phyloP scores from a whole-genome alignment of 768 basidiomycete species.

The Sutorius australiensis region DNA sequence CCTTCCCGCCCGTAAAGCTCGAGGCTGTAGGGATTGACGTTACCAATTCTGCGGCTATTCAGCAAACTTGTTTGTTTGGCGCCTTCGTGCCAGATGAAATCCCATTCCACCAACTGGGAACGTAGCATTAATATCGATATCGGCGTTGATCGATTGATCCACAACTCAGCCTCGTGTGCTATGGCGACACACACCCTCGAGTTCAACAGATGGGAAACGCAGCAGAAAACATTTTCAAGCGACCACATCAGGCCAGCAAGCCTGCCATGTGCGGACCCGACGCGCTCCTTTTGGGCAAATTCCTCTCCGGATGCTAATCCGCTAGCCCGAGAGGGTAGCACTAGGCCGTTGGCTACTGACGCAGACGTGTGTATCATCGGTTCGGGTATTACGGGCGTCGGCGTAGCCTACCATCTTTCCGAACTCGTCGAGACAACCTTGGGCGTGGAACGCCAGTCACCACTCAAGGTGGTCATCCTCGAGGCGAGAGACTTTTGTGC shows the following conservation, averaged over 20 bases:
- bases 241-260: constrained; percentile 16
- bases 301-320: constrained; percentile 57
- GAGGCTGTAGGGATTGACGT: too few relatives aligned
- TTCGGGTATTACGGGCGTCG: constrained; percentile 74
- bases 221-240: constrained; percentile 4
- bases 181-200: constrained; percentile 7
- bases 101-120: too few relatives aligned
- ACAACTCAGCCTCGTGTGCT: background rate
- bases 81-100: too few relatives aligned
- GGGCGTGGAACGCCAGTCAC: constrained; percentile 3
- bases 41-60: too few relatives aligned
- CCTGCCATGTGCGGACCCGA: constrained; percentile 60
- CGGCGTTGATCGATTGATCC: background rate
- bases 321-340: constrained; percentile 62
- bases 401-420: constrained; percentile 69
- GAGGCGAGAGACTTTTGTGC: constrained; percentile 86
- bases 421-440: constrained; percentile 18
- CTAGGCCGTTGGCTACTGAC: constrained; percentile 50
- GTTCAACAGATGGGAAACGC: background rate
- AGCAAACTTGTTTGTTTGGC: too few relatives aligned
- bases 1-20: too few relatives aligned
- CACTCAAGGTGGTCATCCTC: constrained; percentile 57
- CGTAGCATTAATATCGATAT: background rate
- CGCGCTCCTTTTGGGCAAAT: constrained; percentile 71
- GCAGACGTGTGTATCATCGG: constrained; percentile 79